Evolutionary conservation across 2,329 filamentous ascomycete species (phyloP), one percentile per base, ranked within the genome.

Genomic region (Pyrenophora teres): DNA sequence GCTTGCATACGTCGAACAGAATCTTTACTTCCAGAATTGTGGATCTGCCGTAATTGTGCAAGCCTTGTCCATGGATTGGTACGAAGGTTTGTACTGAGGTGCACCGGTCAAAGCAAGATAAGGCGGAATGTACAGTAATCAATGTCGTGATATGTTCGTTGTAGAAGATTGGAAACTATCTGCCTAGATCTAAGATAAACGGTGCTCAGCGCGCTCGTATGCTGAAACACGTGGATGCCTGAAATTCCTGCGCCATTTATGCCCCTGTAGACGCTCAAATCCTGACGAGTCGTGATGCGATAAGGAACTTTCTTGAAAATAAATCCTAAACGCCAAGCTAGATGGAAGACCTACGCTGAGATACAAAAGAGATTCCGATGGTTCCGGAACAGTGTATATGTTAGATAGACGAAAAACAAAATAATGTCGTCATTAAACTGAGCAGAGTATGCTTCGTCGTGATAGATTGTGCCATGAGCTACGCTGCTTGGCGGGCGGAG

Each of bases 401-500:
- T 21, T 37, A n/a, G 31, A n/a, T 8, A 40, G 18, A 31, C 5
- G 19, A 16, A 39, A 40, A 33, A 40, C n/a, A 13, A 16, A 33
- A 31, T 19, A 35, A n/a, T 40, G 21, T 30, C 13, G 31, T 36
- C 33, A 25, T 50, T 23, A 53, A 33, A 53, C 46, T n/a, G 40
- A 53, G 50, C 50, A 53, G 37, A 53, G 50, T 19, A 53, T 53
- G 25, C 50, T 50, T 23, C 46, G 39, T 41, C 46, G 46, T 25
- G 46, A 50, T 23, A 53, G 6, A 10, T 39, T 25, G 8, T 50
- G 46, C 50, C 50, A 53, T 30, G 50, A 33, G n/a, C 46, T 44
- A 40, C 36, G 46, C 31, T 37, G 35, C 40, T 50, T 50, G 32
- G 40, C 46, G 21, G 18, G 40, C 15, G 39, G 46, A 18, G 50